phyloP scores from a whole-genome alignment of 352 stramenopile genomes.

The Pythium aquatile region DNA sequence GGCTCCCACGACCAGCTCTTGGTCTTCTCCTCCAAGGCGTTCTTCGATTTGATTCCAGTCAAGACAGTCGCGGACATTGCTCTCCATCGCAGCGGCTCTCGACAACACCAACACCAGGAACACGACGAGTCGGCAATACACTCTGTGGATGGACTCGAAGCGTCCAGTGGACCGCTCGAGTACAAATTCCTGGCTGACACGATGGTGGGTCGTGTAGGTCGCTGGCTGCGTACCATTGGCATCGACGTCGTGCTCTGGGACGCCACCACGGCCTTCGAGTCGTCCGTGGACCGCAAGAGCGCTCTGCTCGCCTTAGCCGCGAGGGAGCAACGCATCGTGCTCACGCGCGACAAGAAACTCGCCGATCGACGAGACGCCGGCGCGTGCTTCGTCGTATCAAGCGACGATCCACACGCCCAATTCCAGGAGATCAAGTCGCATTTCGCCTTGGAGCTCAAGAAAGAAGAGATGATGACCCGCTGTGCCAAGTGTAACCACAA shows the following conservation, averaged over 20 bases:
- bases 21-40: conserved; percentile 38
- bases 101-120: background rate
- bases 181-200: conserved; percentile 76
- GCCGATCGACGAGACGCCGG: conserved; percentile 59
- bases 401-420: conserved; percentile 64
- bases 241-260: conserved; percentile 77
- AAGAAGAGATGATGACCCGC: conserved; percentile 74
- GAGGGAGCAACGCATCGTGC: conserved; percentile 66
- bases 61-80: conserved; percentile 41
- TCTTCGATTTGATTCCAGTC: conserved; percentile 41
- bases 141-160: background rate
- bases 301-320: conserved; percentile 46
- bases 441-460: conserved; percentile 58
- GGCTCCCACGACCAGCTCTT: conserved; percentile 45
- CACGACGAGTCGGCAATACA: background rate
- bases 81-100: conserved; percentile 19
- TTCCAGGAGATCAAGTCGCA: conserved; percentile 78
- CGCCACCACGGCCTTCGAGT: conserved; percentile 26
- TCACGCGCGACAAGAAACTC: conserved; percentile 78
- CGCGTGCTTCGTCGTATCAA: conserved; percentile 74
- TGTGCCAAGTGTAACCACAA: conserved; percentile 73
- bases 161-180: conserved; percentile 17
- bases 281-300: conserved; percentile 41
- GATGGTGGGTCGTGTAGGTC: conserved; percentile 71
- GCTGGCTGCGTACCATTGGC: conserved; percentile 75